Conservation (phyloP, 306 rosid species). For the Carpinus viminea region DNA sequence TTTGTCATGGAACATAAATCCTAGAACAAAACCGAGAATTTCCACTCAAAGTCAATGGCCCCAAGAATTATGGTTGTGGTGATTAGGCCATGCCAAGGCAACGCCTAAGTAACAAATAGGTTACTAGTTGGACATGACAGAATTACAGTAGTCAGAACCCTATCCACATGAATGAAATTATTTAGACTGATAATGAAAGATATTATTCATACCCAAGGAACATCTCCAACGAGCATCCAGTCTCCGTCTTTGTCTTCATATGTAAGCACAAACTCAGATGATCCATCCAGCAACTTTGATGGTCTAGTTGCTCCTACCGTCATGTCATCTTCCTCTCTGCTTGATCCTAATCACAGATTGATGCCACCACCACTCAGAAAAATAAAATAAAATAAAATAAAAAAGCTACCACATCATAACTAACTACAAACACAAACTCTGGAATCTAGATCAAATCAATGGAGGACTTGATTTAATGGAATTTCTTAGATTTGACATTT, state of each 20-base stretch:
- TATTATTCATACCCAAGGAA: slow-evolving; percentile 79
- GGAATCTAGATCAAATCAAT: not conserved
- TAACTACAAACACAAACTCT: slow-evolving; percentile 14
- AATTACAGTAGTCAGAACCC: not conserved
- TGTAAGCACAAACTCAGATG: slow-evolving; percentile 76
- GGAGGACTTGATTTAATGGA: not conserved
- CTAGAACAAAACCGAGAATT: not conserved
- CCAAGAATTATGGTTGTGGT: not conserved
- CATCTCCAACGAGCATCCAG: slow-evolving; percentile 99
- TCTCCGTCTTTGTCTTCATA: slow-evolving; percentile 98
- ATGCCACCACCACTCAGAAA: slow-evolving; percentile 14
- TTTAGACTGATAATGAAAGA: not conserved
- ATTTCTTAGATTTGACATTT: not conserved
- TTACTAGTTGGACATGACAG: not conserved
- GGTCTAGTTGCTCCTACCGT: slow-evolving; percentile 3
- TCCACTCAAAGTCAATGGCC: not conserved
- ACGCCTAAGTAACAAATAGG: not conserved
- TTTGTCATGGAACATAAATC: not conserved
- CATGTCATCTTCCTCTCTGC: slow-evolving; percentile 45
- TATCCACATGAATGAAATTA: not conserved
- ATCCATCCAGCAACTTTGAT: slow-evolving; percentile 67
- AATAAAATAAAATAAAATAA: not conserved
- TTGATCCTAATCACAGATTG: slow-evolving; percentile 44
- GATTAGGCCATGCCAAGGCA: not conserved
- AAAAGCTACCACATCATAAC: not conserved